These are phyloP conservation scores for Corylus avellana DNA, from an alignment of 306 rosid genomes.

Conservation along the genomic window DNA sequence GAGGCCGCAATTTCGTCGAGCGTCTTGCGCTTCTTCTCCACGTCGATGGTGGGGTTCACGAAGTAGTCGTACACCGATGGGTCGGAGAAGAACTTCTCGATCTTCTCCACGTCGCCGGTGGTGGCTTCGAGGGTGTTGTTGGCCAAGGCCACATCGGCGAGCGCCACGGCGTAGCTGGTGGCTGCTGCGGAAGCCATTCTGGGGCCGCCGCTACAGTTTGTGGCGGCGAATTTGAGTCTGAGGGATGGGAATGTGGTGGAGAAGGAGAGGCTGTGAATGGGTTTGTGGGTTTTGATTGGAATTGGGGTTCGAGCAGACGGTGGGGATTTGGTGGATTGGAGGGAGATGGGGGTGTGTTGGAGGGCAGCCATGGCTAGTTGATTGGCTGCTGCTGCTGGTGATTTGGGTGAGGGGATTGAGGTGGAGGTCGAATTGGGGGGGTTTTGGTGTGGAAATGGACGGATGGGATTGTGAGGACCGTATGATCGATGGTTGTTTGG, in stretches of 20 bases:
- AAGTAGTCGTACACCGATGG: constrained; percentile 47
- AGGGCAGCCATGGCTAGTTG: constrained; percentile 66
- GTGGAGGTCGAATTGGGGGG: background rate
- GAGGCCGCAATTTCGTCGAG: constrained; percentile 54
- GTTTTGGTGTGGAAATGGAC: constrained; percentile 5
- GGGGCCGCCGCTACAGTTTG: constrained; percentile 39
- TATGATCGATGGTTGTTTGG: constrained; percentile 7
- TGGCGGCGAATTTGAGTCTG: constrained; percentile 27
- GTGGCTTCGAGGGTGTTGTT: constrained; percentile 76
- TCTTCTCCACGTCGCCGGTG: constrained; percentile 62
- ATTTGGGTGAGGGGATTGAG: background rate
- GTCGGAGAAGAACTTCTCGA: constrained; percentile 63
- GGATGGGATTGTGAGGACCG: constrained; percentile 9
- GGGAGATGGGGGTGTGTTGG: constrained; percentile 58
- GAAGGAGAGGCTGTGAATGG: constrained; percentile 51
- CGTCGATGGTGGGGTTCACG: constrained; percentile 49
- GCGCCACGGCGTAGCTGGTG: constrained; percentile 72
- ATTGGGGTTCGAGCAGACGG: constrained; percentile 30
- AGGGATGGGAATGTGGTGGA: constrained; percentile 50
- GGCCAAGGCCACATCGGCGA: constrained; percentile 63
- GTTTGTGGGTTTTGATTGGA: constrained; percentile 32
- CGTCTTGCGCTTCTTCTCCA: constrained; percentile 43
- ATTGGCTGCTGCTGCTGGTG: background rate
- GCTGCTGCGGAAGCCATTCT: constrained; percentile 61
- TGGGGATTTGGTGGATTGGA: constrained; percentile 61